Evolutionary conservation across 2,329 filamentous ascomycete genomes (phyloP).

Genomic region (Aspergillus tanneri): DNA sequence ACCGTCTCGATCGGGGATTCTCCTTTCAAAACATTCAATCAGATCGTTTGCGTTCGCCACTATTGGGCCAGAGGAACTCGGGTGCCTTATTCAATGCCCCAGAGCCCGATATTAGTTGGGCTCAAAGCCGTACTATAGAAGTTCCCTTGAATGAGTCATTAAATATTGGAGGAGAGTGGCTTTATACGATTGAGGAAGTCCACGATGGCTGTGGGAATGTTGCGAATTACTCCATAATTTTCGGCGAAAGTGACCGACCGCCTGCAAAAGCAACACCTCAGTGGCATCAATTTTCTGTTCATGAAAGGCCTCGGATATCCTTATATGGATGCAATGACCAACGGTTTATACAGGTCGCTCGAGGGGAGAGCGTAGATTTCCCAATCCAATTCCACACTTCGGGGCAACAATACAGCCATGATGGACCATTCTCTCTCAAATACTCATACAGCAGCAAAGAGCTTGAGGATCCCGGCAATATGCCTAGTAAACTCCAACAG

Average conservation of each 20-base stretch:
- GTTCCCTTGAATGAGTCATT: slow-evolving; percentile 91
- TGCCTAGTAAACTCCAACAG: slow-evolving; percentile 57
- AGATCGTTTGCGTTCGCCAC: slow-evolving; percentile 76
- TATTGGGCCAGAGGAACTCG: slow-evolving; percentile 61
- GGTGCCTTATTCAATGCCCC: slow-evolving; percentile 58
- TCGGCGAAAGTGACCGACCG: slow-evolving; percentile 66
- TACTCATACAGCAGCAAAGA: slow-evolving; percentile 81
- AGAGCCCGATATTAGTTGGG: slow-evolving; percentile 67
- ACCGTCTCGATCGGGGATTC: slow-evolving; percentile 77
- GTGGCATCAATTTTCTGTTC: slow-evolving; percentile 76
- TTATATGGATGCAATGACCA: slow-evolving; percentile 75
- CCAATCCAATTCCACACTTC: slow-evolving; percentile 69
- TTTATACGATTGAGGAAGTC: slow-evolving; percentile 88
- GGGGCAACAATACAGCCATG: slow-evolving; percentile 55
- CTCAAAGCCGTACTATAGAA: slow-evolving; percentile 67
- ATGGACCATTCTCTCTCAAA: slow-evolving; percentile 68
- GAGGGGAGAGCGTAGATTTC: slow-evolving; percentile 65
- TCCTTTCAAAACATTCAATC: slow-evolving; percentile 93
- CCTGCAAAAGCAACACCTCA: slow-evolving; percentile 62
- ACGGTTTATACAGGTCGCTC: slow-evolving; percentile 78
- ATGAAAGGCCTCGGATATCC: slow-evolving; percentile 75
- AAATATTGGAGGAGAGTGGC: slow-evolving; percentile 74
- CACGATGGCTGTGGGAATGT: slow-evolving; percentile 86
- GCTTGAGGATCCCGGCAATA: slow-evolving; percentile 65
- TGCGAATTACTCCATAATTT: slow-evolving; percentile 64